phyloP scores from a whole-genome alignment of 352 stramenopile genomes.

The Globisporangium heterothallicum region DNA sequence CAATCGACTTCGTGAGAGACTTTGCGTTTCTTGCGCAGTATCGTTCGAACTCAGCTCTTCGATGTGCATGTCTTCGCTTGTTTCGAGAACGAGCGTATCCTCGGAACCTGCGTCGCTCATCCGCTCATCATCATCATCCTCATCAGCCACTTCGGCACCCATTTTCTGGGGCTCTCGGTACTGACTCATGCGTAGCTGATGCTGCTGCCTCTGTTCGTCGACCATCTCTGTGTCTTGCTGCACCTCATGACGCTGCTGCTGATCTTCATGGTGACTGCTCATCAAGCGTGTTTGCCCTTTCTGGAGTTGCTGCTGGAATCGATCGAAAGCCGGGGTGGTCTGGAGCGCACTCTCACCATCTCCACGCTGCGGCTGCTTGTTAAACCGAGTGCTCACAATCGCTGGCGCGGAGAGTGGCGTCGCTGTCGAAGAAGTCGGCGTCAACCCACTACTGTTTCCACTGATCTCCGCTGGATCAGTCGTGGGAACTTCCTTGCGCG shows the following conservation, averaged over 20 bases:
- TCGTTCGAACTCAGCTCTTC: conserved; percentile 13
- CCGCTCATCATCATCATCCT: conserved; percentile 32
- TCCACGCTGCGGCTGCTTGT: background rate
- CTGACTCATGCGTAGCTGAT: background rate
- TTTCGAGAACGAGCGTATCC: conserved; percentile 36
- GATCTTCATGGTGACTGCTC: background rate
- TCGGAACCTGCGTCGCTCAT: conserved; percentile 46
- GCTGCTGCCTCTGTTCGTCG: background rate
- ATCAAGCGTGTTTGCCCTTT: background rate
- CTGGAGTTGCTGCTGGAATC: conserved; percentile 4
- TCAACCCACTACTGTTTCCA: background rate
- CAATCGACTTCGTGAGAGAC: conserved; percentile 27
- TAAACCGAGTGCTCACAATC: conserved; percentile 2
- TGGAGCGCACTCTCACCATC: background rate
- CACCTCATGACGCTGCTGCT: background rate
- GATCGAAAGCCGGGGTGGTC: conserved; percentile 1
- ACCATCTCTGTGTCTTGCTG: conserved; percentile 1
- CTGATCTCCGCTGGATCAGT: no score
- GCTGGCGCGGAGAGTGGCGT: background rate
- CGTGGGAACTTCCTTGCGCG: background rate
- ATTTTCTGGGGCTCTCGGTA: conserved; percentile 18
- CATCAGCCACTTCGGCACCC: conserved; percentile 7
- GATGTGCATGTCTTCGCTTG: conserved; percentile 23
- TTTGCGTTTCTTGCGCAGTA: conserved; percentile 16
- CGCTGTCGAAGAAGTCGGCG: background rate